Evolutionary conservation across 2,329 filamentous ascomycete species (phyloP).

Genomic region (Aspergillus fumigatus): DNA sequence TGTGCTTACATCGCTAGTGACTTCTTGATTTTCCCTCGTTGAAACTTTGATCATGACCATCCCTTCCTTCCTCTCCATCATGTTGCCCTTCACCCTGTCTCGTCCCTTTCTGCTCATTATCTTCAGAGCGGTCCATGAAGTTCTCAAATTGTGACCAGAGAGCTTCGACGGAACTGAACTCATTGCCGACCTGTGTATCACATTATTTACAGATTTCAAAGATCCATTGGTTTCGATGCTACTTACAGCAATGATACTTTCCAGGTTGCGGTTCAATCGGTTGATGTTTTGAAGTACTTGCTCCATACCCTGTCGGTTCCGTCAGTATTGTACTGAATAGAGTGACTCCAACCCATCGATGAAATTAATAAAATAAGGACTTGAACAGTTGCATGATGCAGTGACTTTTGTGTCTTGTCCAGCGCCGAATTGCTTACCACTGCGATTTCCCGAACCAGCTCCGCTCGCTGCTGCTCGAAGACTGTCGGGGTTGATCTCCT

Average conservation of each 20-base stretch:
- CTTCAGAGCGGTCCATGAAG: constrained; percentile 75
- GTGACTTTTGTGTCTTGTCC: background rate
- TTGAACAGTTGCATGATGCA: background rate
- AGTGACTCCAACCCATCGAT: background rate
- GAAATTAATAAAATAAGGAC: background rate
- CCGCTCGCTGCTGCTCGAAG: constrained; percentile 42
- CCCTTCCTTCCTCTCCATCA: constrained; percentile 15
- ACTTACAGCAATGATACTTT: constrained; percentile 80
- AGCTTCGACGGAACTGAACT: constrained; percentile 94
- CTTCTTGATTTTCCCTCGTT: constrained; percentile 12
- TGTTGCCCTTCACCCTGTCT: constrained; percentile 24
- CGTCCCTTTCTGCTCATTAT: constrained; percentile 31
- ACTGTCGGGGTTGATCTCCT: constrained; percentile 28
- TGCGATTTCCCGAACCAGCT: constrained; percentile 41
- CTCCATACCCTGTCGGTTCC: constrained; percentile 59
- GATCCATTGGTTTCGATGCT: background rate
- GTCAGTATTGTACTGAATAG: background rate
- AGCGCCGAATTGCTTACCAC: constrained; percentile 27
- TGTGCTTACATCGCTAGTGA: constrained; percentile 1
- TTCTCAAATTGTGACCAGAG: constrained; percentile 97
- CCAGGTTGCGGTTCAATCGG: constrained; percentile 84
- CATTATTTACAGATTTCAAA: background rate
- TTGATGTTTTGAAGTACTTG: constrained; percentile 94
- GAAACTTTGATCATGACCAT: constrained; percentile 17
- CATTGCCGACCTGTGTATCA: constrained; percentile 70